Conservation (phyloP, 2,329 filamentous ascomycete genomes). For the Aspergillus cejpii region DNA sequence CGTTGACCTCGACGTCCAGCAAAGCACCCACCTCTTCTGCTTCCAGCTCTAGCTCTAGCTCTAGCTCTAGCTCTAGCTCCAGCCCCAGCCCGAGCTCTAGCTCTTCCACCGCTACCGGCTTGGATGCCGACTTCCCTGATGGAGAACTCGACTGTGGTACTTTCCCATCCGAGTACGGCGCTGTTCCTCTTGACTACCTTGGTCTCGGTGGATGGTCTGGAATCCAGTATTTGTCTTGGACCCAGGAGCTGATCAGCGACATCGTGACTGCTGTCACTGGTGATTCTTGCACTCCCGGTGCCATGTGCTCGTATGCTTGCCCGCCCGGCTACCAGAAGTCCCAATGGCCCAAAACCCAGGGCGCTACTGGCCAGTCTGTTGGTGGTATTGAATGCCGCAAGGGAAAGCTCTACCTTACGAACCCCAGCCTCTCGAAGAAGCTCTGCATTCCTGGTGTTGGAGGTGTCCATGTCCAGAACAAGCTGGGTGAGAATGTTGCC, state of each 20-base stretch:
- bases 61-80: conserved; percentile 19
- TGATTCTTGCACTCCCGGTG: conserved; percentile 53
- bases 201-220: conserved; percentile 69
- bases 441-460: conserved; percentile 70
- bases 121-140: conserved; percentile 66
- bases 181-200: conserved; percentile 63
- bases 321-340: conserved; percentile 86
- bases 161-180: conserved; percentile 78
- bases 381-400: conserved; percentile 73
- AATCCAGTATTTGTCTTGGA: conserved; percentile 59
- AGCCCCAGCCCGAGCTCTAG: conserved; percentile 18
- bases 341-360: conserved; percentile 79
- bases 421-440: conserved; percentile 53
- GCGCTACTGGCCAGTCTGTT: conserved; percentile 71
- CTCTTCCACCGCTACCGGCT: conserved; percentile 43
- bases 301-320: conserved; percentile 90
- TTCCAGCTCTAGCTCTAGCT: conserved; percentile 16
- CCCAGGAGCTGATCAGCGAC: conserved; percentile 52
- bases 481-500: conserved; percentile 57
- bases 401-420: conserved; percentile 72
- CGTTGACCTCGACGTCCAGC: conserved; percentile 20
- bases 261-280: conserved; percentile 60
- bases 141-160: conserved; percentile 62
- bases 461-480: conserved; percentile 68
- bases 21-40: conserved; percentile 10